These are phyloP conservation scores for Gossypium australe DNA, from an alignment of 345 rosid species.

Conservation along the genomic window DNA sequence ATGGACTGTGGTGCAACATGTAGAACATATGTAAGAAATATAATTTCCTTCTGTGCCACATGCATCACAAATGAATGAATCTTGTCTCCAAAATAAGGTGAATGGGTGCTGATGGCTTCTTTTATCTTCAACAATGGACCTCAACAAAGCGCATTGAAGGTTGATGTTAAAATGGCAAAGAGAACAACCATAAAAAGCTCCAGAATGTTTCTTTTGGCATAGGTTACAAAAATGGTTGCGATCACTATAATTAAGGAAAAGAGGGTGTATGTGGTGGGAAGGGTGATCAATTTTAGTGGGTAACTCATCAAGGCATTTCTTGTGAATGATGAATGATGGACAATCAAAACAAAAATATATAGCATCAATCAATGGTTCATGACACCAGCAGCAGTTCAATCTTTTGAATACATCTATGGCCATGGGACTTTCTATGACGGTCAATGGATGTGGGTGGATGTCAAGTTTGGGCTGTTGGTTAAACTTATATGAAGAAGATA, in stretches of 20 bases:
- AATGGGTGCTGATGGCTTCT: not conserved
- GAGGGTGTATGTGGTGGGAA: rapidly evolving
- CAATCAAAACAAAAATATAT: rapidly evolving
- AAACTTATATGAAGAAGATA: too few species aligned
- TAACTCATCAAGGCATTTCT: too few species aligned
- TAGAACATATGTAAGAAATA: conserved; percentile 9
- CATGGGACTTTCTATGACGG: too few species aligned
- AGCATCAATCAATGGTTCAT: too few species aligned
- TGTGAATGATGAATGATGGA: too few species aligned
- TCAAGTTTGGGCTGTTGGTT: too few species aligned
- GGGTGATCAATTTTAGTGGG: too few species aligned
- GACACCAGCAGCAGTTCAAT: rapidly evolving
- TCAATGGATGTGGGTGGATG: too few species aligned
- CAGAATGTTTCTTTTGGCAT: too few species aligned
- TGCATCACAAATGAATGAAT: conserved; percentile 13
- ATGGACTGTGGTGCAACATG: not conserved
- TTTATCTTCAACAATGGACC: not conserved
- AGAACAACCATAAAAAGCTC: not conserved
- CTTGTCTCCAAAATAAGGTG: not conserved
- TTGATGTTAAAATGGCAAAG: not conserved
- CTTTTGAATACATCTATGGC: too few species aligned
- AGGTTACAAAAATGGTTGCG: rapidly evolving
- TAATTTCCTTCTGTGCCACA: conserved; percentile 4
- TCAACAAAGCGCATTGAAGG: not conserved
- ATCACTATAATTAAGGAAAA: rapidly evolving